Evolutionary conservation across 2,329 filamentous ascomycete species (phyloP).

Genomic region (Cordyceps fumosorosea): DNA sequence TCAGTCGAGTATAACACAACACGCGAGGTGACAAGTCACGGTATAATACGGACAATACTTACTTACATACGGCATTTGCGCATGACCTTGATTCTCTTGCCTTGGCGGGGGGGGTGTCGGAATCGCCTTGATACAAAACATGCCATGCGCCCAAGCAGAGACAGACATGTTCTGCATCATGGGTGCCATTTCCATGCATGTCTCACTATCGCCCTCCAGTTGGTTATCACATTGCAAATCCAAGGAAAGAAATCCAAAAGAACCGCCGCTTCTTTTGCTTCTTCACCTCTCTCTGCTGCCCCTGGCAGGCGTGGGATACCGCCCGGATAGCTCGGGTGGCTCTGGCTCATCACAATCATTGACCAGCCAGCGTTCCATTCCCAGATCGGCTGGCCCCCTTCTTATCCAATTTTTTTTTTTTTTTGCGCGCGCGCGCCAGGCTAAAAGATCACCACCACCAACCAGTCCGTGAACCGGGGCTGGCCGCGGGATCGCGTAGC

Average conservation of each 20-base stretch:
- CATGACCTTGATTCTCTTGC: neutral
- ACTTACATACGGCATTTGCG: neutral
- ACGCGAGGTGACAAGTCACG: too few relatives aligned
- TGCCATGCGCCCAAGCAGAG: neutral
- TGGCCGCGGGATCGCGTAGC: neutral
- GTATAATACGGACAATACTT: too few relatives aligned
- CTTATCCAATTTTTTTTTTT: neutral
- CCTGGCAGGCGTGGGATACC: neutral
- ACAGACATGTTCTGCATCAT: neutral
- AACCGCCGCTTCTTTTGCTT: neutral
- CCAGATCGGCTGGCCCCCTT: neutral
- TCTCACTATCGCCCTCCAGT: too few relatives aligned
- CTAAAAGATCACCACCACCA: neutral
- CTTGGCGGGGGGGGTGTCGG: neutral
- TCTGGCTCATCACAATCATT: neutral
- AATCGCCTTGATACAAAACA: neutral
- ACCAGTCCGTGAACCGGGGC: neutral
- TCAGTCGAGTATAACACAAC: neutral
- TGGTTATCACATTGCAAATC: neutral
- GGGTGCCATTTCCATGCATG: too few relatives aligned
- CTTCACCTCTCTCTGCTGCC: neutral
- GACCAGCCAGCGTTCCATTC: neutral
- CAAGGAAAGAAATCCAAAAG: too few relatives aligned
- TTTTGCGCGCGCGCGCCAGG: neutral
- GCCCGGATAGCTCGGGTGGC: neutral